Conservation (phyloP, 148 eudicot genomes). For the Silene conica region DNA sequence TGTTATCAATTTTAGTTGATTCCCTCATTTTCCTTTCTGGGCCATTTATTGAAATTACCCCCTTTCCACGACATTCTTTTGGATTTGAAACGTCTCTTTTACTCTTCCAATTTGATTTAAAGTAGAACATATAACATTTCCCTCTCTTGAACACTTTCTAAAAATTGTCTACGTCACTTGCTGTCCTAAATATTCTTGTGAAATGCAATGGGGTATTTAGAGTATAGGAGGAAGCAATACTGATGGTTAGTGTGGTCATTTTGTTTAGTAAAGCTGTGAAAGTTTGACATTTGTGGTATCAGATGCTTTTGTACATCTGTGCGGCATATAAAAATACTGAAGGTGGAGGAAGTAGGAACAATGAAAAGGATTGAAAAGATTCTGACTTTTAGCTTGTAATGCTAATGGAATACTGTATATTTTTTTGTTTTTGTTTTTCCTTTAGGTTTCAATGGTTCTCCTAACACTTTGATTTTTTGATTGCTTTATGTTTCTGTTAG, state of each 20-base stretch:
- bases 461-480: conserved; percentile 6
- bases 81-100: background rate
- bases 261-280: background rate
- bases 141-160: background rate
- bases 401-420: background rate
- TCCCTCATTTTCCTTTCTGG: background rate
- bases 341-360: background rate
- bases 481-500: background rate
- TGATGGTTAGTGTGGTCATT: background rate
- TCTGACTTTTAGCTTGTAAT: conserved; percentile 9
- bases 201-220: background rate
- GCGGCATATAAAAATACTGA: background rate
- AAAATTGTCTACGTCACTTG: background rate
- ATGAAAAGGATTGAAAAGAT: background rate
- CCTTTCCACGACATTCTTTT: background rate
- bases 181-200: background rate
- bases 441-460: background rate
- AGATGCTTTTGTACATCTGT: conserved; percentile 18
- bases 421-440: background rate
- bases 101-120: background rate
- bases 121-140: background rate
- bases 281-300: conserved; percentile 14
- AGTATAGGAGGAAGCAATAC: background rate
- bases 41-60: background rate
- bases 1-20: background rate